Conservation (phyloP, 2,329 filamentous ascomycete genomes). For the Alternaria sp. region DNA sequence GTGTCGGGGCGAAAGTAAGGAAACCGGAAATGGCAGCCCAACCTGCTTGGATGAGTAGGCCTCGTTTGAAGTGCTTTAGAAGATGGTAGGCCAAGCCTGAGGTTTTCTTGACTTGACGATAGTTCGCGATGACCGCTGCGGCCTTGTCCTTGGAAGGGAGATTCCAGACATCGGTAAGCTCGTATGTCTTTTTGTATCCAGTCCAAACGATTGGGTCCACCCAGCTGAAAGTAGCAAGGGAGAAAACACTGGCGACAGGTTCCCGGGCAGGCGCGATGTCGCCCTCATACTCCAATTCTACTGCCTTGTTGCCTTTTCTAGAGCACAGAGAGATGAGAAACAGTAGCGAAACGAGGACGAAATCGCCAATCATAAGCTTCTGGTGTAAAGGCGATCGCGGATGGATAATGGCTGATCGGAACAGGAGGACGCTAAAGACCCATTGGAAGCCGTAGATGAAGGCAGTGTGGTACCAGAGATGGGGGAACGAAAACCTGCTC, state of each 20-base stretch:
- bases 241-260: conserved; percentile 87
- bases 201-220: conserved; percentile 88
- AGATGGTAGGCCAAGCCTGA: conserved; percentile 81
- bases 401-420: conserved; percentile 86
- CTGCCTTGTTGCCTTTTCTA: conserved; percentile 89
- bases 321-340: conserved; percentile 80
- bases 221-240: conserved; percentile 88
- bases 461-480: conserved; percentile 93
- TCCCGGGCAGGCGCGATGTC: conserved; percentile 87
- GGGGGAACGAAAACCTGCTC: conserved; percentile 71
- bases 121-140: conserved; percentile 78
- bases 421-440: conserved; percentile 77
- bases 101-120: conserved; percentile 86
- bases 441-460: conserved; percentile 84
- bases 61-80: conserved; percentile 81
- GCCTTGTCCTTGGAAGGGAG: conserved; percentile 88
- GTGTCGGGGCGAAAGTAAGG: conserved; percentile 89
- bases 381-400: conserved; percentile 70
- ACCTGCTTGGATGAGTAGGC: conserved; percentile 77
- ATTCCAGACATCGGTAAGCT: conserved; percentile 91
- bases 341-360: conserved; percentile 76
- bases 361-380: conserved; percentile 75
- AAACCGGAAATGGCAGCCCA: conserved; percentile 83
- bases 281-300: conserved; percentile 88
- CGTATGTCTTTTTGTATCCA: conserved; percentile 85